phyloP scores from a whole-genome alignment of 1,139 yeast species.

The Suhomyces bribrorum region DNA sequence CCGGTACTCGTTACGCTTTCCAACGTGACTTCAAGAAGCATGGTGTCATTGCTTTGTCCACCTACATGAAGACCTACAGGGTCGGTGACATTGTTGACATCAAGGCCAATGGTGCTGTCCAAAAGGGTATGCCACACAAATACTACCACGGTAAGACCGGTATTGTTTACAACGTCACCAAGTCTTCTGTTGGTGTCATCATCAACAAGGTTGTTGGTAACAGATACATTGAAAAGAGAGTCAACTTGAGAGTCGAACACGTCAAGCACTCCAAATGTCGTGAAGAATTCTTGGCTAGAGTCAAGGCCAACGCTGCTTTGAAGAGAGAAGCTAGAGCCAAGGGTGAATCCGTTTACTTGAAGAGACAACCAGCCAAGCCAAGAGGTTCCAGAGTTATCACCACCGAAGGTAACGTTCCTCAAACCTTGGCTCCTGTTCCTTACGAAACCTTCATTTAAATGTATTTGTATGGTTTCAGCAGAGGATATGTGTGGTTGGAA shows the following conservation, averaged over 20 bases:
- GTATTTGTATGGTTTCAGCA: conserved; percentile 15
- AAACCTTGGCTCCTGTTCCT: conserved; percentile 98
- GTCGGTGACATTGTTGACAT: conserved; percentile 99
- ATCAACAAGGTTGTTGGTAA: conserved; percentile 97
- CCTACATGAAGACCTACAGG: conserved; percentile 96
- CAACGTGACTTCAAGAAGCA: conserved; percentile 99
- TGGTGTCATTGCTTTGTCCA: conserved; percentile 92
- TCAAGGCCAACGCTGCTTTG: conserved; percentile 92
- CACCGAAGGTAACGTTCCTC: conserved; percentile 80
- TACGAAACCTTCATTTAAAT: conserved; percentile 97
- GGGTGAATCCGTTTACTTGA: conserved; percentile 88
- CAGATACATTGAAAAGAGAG: conserved; percentile 99
- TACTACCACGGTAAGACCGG: conserved; percentile 99
- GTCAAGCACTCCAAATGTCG: conserved; percentile 99
- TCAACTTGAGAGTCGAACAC: conserved; percentile 98
- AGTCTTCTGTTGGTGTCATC: conserved; percentile 96
- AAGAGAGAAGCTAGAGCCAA: conserved; percentile 92
- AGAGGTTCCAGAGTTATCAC: conserved; percentile 86
- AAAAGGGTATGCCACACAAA: conserved; percentile 99
- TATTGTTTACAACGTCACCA: conserved; percentile 97
- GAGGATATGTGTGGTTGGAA: conserved; percentile 9
- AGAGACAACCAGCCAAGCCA: conserved; percentile 99
- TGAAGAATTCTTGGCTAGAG: conserved; percentile 98
- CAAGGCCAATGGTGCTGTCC: conserved; percentile 98
- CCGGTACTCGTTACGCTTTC: conserved; percentile 99